A percentile compares a stretch with the other conserved stretches of the same genome.
These are phyloP conservation scores for Antitrichia curtipendula DNA, from an alignment of 225 moss, liverwort and hornwort genomes.

Conservation along the genomic window DNA sequence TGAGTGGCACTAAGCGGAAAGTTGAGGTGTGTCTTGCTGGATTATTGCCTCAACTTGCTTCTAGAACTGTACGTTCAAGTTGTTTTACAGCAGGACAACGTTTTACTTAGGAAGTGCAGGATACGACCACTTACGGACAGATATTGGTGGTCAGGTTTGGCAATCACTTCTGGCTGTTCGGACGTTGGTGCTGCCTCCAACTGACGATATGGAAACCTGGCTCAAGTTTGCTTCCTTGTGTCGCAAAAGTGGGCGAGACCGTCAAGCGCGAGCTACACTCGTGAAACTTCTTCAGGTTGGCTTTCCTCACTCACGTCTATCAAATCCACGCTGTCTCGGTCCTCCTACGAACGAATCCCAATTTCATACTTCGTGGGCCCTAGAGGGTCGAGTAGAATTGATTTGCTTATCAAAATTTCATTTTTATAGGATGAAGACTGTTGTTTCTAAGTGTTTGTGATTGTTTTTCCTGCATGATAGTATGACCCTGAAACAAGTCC, in stretches of 20 bases:
- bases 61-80: neutral
- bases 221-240: conserved; percentile 97
- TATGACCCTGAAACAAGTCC: conserved; percentile 59
- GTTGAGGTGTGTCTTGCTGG: conserved; percentile 61
- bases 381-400: neutral
- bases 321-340: neutral
- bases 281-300: conserved; percentile 76
- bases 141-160: conserved; percentile 62
- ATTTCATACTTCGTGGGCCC: neutral
- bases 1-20: conserved; percentile 89
- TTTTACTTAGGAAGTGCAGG: neutral
- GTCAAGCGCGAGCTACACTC: conserved; percentile 75
- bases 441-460: neutral
- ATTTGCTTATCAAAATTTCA: neutral
- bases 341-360: neutral
- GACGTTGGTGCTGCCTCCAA: conserved; percentile 71
- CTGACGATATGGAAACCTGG: conserved; percentile 88
- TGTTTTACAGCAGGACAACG: neutral
- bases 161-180: conserved; percentile 90
- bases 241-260: conserved; percentile 82
- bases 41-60: neutral
- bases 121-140: neutral
- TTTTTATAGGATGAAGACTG: neutral
- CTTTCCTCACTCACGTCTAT: neutral
- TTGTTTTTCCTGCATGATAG: conserved; percentile 22